Base-by-base conservation (phyloP, 306 rosid species). In the Cyclanthera cordifolia region DNA sequence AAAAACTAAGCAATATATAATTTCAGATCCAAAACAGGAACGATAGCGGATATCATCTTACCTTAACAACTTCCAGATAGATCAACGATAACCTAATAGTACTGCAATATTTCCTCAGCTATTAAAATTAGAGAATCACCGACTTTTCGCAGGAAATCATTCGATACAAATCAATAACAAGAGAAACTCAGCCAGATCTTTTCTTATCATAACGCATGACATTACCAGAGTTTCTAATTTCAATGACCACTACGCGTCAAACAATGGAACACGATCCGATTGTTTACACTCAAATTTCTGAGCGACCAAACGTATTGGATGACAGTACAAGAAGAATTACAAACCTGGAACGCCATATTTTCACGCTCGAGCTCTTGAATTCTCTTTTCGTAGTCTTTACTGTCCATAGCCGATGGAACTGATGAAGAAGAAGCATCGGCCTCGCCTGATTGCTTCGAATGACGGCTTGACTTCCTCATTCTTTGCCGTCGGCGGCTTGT, bases 381-480 rank as follows among this genome's bases (percentile, higher is more conserved):
- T 79, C 82, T 79, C 53, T 72, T 84, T 53, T 76, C 75, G 52
- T 72, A 72, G 2, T 76, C 67, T 73, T 67, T 76, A 67, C 54
- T 80, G 61, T 72, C 74, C 67, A 61, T 82, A 6, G 79, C n/a
- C 19, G 66, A 75, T 2, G 69, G 16, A 21, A 47, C 51, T 16
- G 75, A 47, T 14, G 80, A 70, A 27, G 71, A 41, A 6, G 88
- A 72, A 6, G 61, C 77, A 70, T 77, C 79, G 55, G 51, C 39
- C 2, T 86, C 86, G 41, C 78, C 79, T 0, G 88, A 21, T 66
- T 85, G 87, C 82, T 90, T 88, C 0, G 90, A 82, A 58, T 88
- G 80, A 69, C 99, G 94, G 77, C 46, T 85, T 39, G 76, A 41
- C 74, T 74, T 87, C 89, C 77, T 90, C 95, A 90, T 90, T 48